Evolutionary conservation across 2,329 filamentous ascomycete genomes (phyloP), one percentile per base, ranked within the genome.

Genomic region (Alternaria sp.): DNA sequence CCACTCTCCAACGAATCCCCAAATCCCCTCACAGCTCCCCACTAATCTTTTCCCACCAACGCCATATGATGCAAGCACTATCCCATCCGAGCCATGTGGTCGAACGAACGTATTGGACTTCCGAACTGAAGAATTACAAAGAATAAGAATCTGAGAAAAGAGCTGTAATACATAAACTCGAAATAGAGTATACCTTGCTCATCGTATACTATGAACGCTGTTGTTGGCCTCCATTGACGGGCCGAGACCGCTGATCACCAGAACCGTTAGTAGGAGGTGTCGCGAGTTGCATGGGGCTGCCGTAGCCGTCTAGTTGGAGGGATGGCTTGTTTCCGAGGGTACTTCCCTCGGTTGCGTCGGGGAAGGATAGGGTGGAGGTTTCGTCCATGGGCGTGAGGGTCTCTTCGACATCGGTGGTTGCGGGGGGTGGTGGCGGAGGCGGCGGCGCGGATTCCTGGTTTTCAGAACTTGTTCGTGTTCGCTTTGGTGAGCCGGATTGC

Each of bases 201-300:
- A 17, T 21, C 6, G 36, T 19, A 11, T 45, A 13, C 23, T 57
- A 44, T 36, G 46, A 28, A n/a, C 15, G 46, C 25, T 26, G 13
- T 12, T n/a, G 13, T 7, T 23, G 50, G 5, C 28, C 43, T 9
- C 52, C 57, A 10, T 57, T 63, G 10, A 57, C 40, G 10, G 58
- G 40, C 4, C 25, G 40, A 12, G 23, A 17, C 13, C 59, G 55
- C 43, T 75, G 66, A 46, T 73, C 73, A 21, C 63, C 70, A 13
- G 73, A 75, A 40, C 77, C 76, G 46, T 78, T 80, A 11, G 76
- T 79, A 5, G 77, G 76, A 13, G 79, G 83, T 10, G 83, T 85
- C 5, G 83, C 83, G 21, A 83, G 79, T 65, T 85, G 83, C 68
- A 77, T 77, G 10, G 81, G 80, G 57, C 79, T 81, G 19, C 56